These are phyloP conservation scores for Rhynchospora pubera DNA, from an alignment of 176 grass and related monocot species.

Conservation along the genomic window DNA sequence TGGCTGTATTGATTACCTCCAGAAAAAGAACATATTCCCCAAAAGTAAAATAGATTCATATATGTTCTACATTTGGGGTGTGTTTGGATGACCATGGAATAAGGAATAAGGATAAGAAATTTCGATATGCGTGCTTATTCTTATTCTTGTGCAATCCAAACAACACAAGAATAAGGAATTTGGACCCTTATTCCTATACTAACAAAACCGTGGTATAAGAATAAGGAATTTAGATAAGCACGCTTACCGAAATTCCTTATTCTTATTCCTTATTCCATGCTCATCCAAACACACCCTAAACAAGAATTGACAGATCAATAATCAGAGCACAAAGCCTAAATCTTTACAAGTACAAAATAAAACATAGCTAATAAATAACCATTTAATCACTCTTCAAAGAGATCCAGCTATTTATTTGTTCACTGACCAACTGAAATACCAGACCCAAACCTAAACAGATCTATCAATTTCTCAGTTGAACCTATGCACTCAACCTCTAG, in stretches of 20 bases:
- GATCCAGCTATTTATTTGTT: constrained; percentile 14
- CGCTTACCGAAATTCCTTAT: too few relatives aligned
- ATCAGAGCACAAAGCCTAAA: not conserved
- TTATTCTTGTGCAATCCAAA: too few relatives aligned
- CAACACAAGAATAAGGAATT: too few relatives aligned
- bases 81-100: too few relatives aligned
- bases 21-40: not conserved
- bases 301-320: not conserved
- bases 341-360: not conserved
- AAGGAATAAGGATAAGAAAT: too few relatives aligned
- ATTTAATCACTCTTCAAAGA: not conserved
- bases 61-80: not conserved
- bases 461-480: constrained; percentile 7
- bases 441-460: constrained; percentile 20
- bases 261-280: too few relatives aligned
- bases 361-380: not conserved
- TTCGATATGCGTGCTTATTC: too few relatives aligned
- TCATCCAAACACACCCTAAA: too few relatives aligned
- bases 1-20: not conserved
- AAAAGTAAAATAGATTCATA: not conserved
- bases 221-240: too few relatives aligned
- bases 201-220: too few relatives aligned
- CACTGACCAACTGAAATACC: constrained; percentile 18
- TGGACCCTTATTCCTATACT: too few relatives aligned
- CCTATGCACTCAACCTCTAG: not conserved